phyloP scores from a whole-genome alignment of 106 monocot species.

The Cymbidium sinense region DNA sequence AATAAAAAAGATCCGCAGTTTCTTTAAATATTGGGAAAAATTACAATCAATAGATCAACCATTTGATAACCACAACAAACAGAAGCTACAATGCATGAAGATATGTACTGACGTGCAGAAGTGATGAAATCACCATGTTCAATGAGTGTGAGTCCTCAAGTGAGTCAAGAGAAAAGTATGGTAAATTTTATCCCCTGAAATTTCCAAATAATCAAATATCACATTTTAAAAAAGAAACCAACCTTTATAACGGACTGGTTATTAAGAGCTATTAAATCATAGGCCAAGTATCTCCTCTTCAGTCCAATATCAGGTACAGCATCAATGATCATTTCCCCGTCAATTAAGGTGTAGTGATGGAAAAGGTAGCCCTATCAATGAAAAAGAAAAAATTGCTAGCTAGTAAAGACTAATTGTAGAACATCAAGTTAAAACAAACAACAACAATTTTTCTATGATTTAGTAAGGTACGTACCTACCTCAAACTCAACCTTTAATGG shows the following conservation, averaged over 20 bases:
- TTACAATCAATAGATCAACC: neutral
- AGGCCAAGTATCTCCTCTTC: conserved; percentile 91
- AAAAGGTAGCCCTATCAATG: conserved; percentile 38
- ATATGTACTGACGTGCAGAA: neutral
- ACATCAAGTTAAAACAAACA: neutral
- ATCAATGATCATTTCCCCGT: conserved; percentile 98
- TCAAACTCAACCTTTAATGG: conserved; percentile 53
- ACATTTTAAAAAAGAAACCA: conserved; percentile 2
- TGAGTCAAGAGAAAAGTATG: neutral
- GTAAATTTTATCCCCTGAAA: neutral
- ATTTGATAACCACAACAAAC: neutral
- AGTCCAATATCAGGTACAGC: conserved; percentile 49
- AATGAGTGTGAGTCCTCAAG: neutral
- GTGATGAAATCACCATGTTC: neutral
- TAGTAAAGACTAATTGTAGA: neutral
- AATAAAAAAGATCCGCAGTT: too few species aligned
- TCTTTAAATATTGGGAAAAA: neutral
- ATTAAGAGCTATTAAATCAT: conserved; percentile 85
- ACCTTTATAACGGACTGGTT: conserved; percentile 69
- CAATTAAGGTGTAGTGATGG: conserved; percentile 79
- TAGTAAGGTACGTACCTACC: conserved; percentile 20
- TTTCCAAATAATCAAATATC: neutral
- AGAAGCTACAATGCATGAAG: neutral
- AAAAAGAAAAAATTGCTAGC: conserved; percentile 6
- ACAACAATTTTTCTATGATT: conserved; percentile 6